Percentiles rank a stretch among this genome's conserved stretches.
phyloP scores from a whole-genome alignment of 208 protist species.

The Acanthamoeba lenticulata region DNA sequence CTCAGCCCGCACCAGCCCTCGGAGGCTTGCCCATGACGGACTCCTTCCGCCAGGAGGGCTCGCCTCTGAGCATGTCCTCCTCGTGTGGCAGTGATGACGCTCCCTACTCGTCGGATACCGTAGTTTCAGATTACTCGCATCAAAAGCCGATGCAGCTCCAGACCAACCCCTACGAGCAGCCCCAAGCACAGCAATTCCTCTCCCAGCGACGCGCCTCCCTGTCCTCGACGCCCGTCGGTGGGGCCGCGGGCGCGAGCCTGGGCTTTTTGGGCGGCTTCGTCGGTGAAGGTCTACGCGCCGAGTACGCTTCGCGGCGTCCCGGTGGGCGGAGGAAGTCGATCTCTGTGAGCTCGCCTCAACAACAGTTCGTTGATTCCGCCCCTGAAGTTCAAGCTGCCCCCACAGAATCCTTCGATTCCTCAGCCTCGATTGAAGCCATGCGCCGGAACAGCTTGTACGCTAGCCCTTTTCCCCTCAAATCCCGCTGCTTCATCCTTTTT shows the following conservation, averaged over 20 bases:
- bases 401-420: not conserved
- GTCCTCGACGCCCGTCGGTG: not conserved
- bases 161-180: not conserved
- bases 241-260: not conserved
- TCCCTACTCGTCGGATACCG: not conserved
- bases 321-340: not conserved
- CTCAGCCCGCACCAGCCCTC: not conserved
- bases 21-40: not conserved
- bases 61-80: not conserved
- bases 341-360: not conserved
- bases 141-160: not conserved
- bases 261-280: not conserved
- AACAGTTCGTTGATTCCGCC: not conserved
- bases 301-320: not conserved
- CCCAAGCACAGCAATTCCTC: not conserved
- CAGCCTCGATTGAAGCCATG: not conserved
- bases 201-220: not conserved
- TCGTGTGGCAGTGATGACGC: slow-evolving; percentile 1
- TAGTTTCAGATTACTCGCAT: not conserved
- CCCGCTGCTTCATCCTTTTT: not conserved
- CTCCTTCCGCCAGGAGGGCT: not conserved
- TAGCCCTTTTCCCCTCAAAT: not conserved
- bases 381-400: not conserved
- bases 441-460: not conserved
- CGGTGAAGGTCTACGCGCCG: not conserved